Evolutionary conservation across 78 protist species (phyloP).

Genomic region (Cavenderia fasciculata): DNA sequence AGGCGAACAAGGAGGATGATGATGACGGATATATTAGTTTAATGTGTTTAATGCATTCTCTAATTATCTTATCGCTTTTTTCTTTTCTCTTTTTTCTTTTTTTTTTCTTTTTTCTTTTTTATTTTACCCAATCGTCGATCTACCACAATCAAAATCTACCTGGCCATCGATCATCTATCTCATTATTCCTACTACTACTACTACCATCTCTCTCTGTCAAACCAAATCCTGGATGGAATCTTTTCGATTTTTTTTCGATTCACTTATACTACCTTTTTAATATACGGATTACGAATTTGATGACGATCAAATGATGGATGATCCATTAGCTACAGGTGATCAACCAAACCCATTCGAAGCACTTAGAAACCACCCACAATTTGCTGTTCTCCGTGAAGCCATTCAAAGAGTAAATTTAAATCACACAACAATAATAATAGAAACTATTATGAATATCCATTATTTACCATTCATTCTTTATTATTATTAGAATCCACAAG

Average conservation of each 20-base stretch:
- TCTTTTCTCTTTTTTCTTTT: conserved; percentile 13
- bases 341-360: conserved; percentile 54
- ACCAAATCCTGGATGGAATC: not conserved
- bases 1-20: not conserved
- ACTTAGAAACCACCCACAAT: conserved; percentile 78
- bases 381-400: conserved; percentile 64
- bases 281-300: conserved; percentile 31
- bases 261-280: not conserved
- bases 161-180: not conserved
- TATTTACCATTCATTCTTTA: not conserved
- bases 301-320: conserved; percentile 36
- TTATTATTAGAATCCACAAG: conserved; percentile 53
- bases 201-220: not conserved
- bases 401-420: conserved; percentile 21
- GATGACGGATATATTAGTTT: conserved; percentile 9
- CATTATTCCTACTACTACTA: not conserved
- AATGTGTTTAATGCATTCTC: not conserved
- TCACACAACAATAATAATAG: not conserved
- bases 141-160: conserved; percentile 9
- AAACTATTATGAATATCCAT: not conserved
- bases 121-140: not conserved
- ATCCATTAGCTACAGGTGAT: not conserved
- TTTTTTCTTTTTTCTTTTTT: not conserved
- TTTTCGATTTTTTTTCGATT: not conserved
- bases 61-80: not conserved